Base-by-base conservation (phyloP, 805 yeast genomes). In the Wickerhamomyces bisporus region DNA sequence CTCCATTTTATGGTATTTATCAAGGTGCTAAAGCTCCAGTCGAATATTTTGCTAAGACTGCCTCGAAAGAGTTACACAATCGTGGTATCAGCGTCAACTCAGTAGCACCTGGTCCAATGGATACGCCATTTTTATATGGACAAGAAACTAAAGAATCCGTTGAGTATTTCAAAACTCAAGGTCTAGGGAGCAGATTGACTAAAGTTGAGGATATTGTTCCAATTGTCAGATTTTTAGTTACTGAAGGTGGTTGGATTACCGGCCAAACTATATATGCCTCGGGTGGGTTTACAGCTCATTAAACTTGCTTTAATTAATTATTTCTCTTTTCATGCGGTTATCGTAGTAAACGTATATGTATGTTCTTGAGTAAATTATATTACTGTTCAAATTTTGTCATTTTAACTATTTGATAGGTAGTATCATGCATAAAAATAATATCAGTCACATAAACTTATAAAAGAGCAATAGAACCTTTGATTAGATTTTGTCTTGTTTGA, bases 81-180 rank as follows among this genome's bases (percentile, higher is more conserved):
- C 71, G 62, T 50, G 65, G 65, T 18, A 68, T 77, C 42, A 63
- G 73, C 11, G 78, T 71, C 47, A 75, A 74, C 47, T 65, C 71
- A 48, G 77, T 77, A 39, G 79, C 82, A 4, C 82, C 81, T 34
- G 82, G 81, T 35, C 81, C 82, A 38, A 76, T 76, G 81, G 80
- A 75, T 50, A 77, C 83, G 9, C 81, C 81, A 43, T 76, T 77
- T 61, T 65, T 80, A 55, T 77, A 78, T 49, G 75, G 76, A 14
- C 80, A 75, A 58, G 86, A 79, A 58, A 63, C 66, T 18, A 58
- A 65, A 13, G 74, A 66, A 24, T 71, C 72, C 40, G 67, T 79
- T 40, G 77, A 61, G 23, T 79, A 59, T 55, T 76, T 70, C 63
- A 78, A 77, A 60, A 60, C 75, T n/a, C 68, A 61, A 43, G 72